Evolutionary conservation across 1,139 yeast genomes (phyloP).

Genomic region (Candida buenavistaensis): DNA sequence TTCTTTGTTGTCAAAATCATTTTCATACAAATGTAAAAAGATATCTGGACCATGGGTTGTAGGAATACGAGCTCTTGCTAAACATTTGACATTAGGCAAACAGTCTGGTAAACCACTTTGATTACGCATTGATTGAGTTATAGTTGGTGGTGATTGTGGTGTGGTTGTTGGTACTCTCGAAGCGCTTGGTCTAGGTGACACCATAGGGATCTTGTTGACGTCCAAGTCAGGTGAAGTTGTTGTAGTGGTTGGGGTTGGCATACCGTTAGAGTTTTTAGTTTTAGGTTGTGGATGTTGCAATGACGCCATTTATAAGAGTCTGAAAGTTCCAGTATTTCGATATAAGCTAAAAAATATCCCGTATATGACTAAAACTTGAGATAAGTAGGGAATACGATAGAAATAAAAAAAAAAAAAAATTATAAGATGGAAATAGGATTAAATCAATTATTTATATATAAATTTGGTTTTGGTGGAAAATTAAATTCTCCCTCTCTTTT

Average conservation of each 20-base stretch:
- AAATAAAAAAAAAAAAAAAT: too few species aligned
- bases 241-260: constrained; percentile 6
- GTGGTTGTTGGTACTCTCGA: constrained; percentile 8
- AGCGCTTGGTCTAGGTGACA: constrained; percentile 15
- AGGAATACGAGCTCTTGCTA: constrained; percentile 91
- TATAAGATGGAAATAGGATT: too few species aligned
- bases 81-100: constrained; percentile 76
- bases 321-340: too few species aligned
- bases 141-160: constrained; percentile 15
- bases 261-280: constrained; percentile 2
- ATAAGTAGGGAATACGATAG: too few species aligned
- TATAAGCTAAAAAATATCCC: too few species aligned
- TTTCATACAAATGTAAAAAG: constrained; percentile 83
- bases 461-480: too few species aligned
- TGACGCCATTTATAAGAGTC: constrained; percentile 7
- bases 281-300: constrained; percentile 8
- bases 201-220: constrained; percentile 16
- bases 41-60: constrained; percentile 94
- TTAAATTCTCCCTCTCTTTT: too few species aligned
- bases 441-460: too few species aligned
- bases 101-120: constrained; percentile 27
- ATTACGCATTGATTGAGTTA: constrained; percentile 15
- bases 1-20: constrained; percentile 85
- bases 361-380: too few species aligned
- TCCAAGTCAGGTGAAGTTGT: constrained; percentile 9